These are phyloP conservation scores for Alnus glutinosa DNA, from an alignment of 306 rosid species.

Conservation along the genomic window DNA sequence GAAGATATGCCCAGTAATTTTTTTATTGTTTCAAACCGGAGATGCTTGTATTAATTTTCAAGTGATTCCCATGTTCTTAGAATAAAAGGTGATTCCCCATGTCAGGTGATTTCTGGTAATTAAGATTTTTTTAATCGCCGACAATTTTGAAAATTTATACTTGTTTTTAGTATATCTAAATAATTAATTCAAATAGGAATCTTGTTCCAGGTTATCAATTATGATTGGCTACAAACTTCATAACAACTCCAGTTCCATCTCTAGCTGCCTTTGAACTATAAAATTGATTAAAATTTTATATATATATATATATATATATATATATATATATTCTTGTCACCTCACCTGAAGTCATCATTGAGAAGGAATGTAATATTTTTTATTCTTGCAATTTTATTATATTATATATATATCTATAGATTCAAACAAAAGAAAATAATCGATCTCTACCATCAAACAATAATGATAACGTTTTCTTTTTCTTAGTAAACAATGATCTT, in stretches of 20 bases:
- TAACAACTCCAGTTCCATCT: constrained; percentile 1
- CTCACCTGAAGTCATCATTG: constrained; percentile 17
- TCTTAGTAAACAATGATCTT: not conserved
- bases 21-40: not conserved
- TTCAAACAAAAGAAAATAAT: not conserved
- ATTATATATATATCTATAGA: not conserved
- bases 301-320: not conserved
- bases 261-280: not conserved
- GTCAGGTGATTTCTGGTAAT: not conserved
- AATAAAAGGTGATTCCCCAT: not conserved
- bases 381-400: not conserved
- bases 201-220: not conserved
- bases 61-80: not conserved
- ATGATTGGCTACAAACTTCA: constrained; percentile 12
- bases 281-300: no score
- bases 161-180: not conserved
- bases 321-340: not conserved
- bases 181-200: not conserved
- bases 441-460: not conserved
- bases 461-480: not conserved
- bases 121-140: not conserved
- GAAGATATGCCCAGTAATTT: no score
- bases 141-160: not conserved
- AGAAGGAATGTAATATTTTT: not conserved
- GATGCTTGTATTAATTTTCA: constrained; percentile 1